These are phyloP conservation scores for Escovopsis sp. DNA, from an alignment of 2,329 filamentous ascomycete species.

Conservation along the genomic window DNA sequence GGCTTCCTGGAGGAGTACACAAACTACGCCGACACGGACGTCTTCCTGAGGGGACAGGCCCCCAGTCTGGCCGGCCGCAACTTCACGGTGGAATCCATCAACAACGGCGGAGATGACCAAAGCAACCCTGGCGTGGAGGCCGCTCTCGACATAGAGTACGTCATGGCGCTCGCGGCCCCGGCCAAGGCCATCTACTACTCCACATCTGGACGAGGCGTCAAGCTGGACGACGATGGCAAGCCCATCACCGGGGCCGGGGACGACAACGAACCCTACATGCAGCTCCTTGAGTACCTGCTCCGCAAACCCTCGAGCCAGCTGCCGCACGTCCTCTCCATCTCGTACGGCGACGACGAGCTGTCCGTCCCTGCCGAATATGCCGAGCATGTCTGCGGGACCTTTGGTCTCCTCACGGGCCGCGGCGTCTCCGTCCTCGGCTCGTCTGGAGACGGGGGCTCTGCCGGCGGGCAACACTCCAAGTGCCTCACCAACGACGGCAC, in stretches of 20 bases:
- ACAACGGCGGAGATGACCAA: conserved; percentile 31
- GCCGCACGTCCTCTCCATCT: conserved; percentile 42
- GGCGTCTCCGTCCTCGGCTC: conserved; percentile 36
- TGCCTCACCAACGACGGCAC: conserved; percentile 46
- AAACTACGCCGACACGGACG: conserved; percentile 26
- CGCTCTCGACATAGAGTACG: conserved; percentile 34
- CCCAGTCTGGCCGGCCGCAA: conserved; percentile 25
- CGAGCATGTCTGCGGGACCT: conserved; percentile 34
- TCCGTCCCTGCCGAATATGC: conserved; percentile 38
- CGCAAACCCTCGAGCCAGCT: conserved; percentile 26
- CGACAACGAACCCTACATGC: conserved; percentile 43
- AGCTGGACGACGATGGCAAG: conserved; percentile 25
- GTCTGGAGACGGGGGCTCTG: conserved; percentile 36
- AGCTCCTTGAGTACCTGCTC: conserved; percentile 37
- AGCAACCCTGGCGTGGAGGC: conserved; percentile 28
- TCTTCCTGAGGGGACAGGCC: conserved; percentile 23
- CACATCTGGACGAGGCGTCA: conserved; percentile 28
- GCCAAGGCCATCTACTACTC: conserved; percentile 29
- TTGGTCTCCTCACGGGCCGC: conserved; percentile 37
- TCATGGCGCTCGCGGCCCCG: conserved; percentile 29
- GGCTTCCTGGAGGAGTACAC: conserved; percentile 36
- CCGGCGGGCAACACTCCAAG: conserved; percentile 28
- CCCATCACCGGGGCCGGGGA: conserved; percentile 14
- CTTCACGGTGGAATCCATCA: conserved; percentile 25
- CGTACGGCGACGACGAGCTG: conserved; percentile 44